Conservation (phyloP, 305 asterid genomes). For the Solanum hybrid region DNA sequence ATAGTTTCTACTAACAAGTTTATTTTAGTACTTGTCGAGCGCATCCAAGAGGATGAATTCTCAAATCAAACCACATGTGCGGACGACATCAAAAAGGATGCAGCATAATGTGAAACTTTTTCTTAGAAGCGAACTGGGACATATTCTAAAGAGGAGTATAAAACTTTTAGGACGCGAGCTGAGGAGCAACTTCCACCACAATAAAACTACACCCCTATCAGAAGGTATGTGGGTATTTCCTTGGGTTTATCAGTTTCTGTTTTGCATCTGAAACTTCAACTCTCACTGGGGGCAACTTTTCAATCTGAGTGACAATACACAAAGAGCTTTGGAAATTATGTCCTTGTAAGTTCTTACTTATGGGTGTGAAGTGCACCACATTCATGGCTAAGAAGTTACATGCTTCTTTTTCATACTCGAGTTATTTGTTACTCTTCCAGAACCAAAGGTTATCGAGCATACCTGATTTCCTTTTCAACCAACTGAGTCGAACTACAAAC, state of each 20-base stretch:
- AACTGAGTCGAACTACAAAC: neutral
- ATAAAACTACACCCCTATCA: neutral
- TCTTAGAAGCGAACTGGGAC: neutral
- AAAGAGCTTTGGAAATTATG: neutral
- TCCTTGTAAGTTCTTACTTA: neutral
- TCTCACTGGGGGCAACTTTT: neutral
- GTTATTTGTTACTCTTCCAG: neutral
- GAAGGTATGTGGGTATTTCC: neutral
- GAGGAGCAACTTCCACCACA: neutral
- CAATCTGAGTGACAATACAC: neutral
- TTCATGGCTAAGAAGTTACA: neutral
- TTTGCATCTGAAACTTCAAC: neutral
- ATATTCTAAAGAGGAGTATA: neutral
- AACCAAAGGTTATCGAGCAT: neutral
- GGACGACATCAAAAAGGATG: neutral
- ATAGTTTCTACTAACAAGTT: too few relatives aligned
- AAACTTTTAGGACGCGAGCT: neutral
- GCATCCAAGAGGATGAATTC: neutral
- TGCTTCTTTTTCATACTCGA: neutral
- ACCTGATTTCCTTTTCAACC: neutral
- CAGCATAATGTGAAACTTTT: neutral
- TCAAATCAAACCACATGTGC: neutral
- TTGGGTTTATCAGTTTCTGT: neutral
- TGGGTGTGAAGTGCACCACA: neutral
- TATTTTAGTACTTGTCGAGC: neutral